A percentile compares a stretch with the other conserved stretches of the same genome.
Evolutionary conservation across 1,284 basidiomycete genomes (phyloP).

Genomic region (Moesziomyces antarcticus): DNA sequence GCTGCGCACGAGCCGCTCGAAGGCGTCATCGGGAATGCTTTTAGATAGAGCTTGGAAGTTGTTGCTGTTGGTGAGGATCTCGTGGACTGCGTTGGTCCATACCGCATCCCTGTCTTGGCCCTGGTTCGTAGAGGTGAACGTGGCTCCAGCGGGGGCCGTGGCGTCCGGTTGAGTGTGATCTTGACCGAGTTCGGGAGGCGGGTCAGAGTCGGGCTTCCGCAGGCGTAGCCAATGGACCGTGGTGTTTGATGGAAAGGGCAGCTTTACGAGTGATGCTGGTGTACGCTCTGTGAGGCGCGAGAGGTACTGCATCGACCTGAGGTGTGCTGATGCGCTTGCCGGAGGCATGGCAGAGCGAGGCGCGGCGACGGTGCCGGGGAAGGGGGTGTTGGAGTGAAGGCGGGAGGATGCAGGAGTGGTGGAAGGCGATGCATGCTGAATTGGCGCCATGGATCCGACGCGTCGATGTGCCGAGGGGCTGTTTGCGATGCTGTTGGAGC

Average conservation of each 20-base stretch:
- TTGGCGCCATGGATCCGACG: slow-evolving; percentile 4
- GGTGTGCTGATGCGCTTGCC: slow-evolving; percentile 8
- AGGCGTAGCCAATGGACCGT: slow-evolving; percentile 24
- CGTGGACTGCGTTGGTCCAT: slow-evolving; percentile 10
- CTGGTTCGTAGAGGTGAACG: not conserved
- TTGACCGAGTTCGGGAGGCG: too few relatives aligned
- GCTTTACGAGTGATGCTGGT: slow-evolving; percentile 26
- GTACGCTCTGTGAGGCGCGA: slow-evolving; percentile 23
- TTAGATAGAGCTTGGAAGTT: not conserved
- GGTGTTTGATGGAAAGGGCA: slow-evolving; percentile 16
- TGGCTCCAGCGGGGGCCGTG: not conserved
- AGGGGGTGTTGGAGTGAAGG: slow-evolving; percentile 12
- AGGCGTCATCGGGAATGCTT: not conserved
- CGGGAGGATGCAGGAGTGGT: slow-evolving; percentile 7
- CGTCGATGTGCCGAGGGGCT: slow-evolving; percentile 23
- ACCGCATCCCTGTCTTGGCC: not conserved
- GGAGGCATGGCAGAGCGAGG: slow-evolving; percentile 21
- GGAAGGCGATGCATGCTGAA: slow-evolving; percentile 30
- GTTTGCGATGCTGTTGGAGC: slow-evolving; percentile 13
- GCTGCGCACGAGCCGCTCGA: slow-evolving; percentile 3
- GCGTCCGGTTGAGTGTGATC: slow-evolving; percentile 1
- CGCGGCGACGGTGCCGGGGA: slow-evolving; percentile 24
- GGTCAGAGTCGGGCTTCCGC: not conserved
- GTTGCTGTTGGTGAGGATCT: slow-evolving; percentile 1
- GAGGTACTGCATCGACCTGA: slow-evolving; percentile 18